Evolutionary conservation across 2,329 filamentous ascomycete genomes (phyloP).

Genomic region (Fusarium nurragi): DNA sequence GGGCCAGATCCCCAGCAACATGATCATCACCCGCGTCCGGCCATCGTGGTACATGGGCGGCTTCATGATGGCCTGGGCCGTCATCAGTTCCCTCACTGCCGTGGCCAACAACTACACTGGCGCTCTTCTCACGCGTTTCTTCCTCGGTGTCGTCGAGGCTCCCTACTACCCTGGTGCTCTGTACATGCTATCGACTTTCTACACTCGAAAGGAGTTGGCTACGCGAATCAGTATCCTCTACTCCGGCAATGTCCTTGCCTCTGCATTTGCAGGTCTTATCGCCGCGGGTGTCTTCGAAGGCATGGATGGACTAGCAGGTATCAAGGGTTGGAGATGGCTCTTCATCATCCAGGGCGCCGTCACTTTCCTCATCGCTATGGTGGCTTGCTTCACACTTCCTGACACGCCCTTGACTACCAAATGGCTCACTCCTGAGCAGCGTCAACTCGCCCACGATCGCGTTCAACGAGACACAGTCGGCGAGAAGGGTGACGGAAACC

Average conservation of each 20-base stretch:
- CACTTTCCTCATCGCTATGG: slow-evolving; percentile 44
- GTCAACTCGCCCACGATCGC: slow-evolving; percentile 55
- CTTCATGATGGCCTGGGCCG: slow-evolving; percentile 52
- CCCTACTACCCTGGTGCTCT: slow-evolving; percentile 51
- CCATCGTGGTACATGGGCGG: slow-evolving; percentile 57
- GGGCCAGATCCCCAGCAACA: slow-evolving; percentile 53
- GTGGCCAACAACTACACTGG: slow-evolving; percentile 53
- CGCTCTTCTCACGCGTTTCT: slow-evolving; percentile 55
- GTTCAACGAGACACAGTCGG: slow-evolving; percentile 44
- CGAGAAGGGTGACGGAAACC: slow-evolving; percentile 29
- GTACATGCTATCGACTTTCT: slow-evolving; percentile 62
- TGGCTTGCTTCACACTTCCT: slow-evolving; percentile 49
- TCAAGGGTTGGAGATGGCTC: slow-evolving; percentile 49
- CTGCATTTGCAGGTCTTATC: slow-evolving; percentile 56
- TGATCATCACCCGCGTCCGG: slow-evolving; percentile 53
- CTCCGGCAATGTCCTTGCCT: slow-evolving; percentile 51
- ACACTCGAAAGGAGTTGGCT: slow-evolving; percentile 61
- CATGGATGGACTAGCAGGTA: slow-evolving; percentile 40
- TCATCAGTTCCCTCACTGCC: slow-evolving; percentile 54
- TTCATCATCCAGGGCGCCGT: slow-evolving; percentile 46
- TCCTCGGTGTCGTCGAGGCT: slow-evolving; percentile 54
- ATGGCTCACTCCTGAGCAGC: slow-evolving; percentile 51
- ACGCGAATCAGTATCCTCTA: slow-evolving; percentile 57
- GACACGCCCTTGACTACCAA: slow-evolving; percentile 52
- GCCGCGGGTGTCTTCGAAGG: slow-evolving; percentile 54